Evolutionary conservation across 208 protist genomes (phyloP), one percentile per base, ranked within the genome.

Genomic region (Herpetomonas tarakana): DNA sequence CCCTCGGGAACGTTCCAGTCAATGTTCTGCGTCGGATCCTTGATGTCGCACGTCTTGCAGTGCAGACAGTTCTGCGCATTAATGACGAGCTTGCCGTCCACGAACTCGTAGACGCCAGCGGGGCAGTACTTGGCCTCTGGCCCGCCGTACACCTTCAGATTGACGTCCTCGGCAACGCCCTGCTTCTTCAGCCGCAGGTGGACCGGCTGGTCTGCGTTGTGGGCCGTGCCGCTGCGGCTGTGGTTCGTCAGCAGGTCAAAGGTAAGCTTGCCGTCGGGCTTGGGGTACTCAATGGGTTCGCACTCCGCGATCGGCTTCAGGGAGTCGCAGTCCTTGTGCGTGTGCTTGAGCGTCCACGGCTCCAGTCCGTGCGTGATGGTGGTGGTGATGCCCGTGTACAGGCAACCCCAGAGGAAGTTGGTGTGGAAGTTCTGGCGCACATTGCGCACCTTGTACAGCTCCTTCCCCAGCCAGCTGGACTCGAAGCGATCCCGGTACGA

Each of bases 41-140:
- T 99, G 62, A 99, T 99, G 68, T 98, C 96, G 75, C 98, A 99
- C 16, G 97, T 95, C 83, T 99, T 99, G 87, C 98, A 99, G 84
- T 99, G 98, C 11, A 99, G 76, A 81, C 98, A 99, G 74, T 99
- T 99, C 74, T 98, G 95, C 27, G 97, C 91, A 75, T 99, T 99
- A 56, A 99, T 99, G 35, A 96, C 81, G 0, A 99, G 77, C 68
- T 93, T 87, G 3, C 89, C 87, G 22, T 92, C 70, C 14, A 90
- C 72, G 51, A 84, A 93, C 64, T 97, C 97, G 77, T 99, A 99
- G 3, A 99, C 98, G 31, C 96, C 90, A 0, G 98, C 97, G 7
- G 98, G 97, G 80, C 98, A 99, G 80, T 93, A 99, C 58, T 88
- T 81, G 35, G 72, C 63, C 76, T 98, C 96, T 16, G 96, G 97